A percentile compares a stretch with the other conserved stretches of the same genome.
Conservation (phyloP, 2,329 filamentous ascomycete species). For the Pezicula radicicola region DNA sequence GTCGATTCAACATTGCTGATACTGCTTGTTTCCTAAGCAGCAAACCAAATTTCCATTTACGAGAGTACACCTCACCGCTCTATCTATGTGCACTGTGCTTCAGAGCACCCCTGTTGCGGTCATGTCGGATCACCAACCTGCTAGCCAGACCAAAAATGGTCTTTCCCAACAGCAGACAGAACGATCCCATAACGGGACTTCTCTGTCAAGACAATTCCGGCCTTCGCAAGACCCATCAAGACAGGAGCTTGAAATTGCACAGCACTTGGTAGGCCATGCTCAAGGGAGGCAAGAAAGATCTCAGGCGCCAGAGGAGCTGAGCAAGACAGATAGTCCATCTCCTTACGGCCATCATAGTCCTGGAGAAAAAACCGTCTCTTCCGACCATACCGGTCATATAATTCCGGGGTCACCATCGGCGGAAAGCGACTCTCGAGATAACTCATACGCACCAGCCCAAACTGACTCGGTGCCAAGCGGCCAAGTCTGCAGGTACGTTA, state of each 20-base stretch:
- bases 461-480: conserved; percentile 41
- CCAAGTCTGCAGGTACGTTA: conserved; percentile 68
- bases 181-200: background rate
- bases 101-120: background rate
- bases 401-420: background rate
- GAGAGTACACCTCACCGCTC: background rate
- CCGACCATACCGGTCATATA: background rate
- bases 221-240: background rate
- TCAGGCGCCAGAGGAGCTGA: background rate
- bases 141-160: background rate
- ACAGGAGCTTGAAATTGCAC: background rate
- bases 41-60: too few species aligned
- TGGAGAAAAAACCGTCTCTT: background rate
- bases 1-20: too few species aligned
- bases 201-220: background rate
- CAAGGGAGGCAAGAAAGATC: background rate
- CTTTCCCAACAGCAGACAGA: background rate
- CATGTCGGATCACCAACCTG: background rate
- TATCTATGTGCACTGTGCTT: background rate
- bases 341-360: background rate
- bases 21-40: too few species aligned
- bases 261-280: background rate
- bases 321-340: background rate
- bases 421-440: background rate
- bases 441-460: conserved; percentile 9